These are phyloP conservation scores for Alternaria solani DNA, from an alignment of 2,329 filamentous ascomycete species.

Conservation along the genomic window DNA sequence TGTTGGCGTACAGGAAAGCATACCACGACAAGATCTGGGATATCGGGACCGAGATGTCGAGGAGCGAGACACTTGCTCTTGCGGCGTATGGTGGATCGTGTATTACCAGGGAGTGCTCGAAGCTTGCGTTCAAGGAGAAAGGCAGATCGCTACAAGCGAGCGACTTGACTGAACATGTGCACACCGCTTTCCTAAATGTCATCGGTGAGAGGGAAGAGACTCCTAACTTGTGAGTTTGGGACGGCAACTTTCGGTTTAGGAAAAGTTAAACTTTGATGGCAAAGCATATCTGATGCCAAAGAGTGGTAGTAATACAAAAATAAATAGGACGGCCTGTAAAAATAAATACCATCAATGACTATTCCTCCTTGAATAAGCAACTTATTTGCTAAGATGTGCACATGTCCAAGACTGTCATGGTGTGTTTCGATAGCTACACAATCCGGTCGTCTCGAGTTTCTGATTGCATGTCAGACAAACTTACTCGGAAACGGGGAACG, in stretches of 20 bases:
- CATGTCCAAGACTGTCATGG: background rate
- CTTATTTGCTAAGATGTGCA: background rate
- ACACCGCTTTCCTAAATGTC: constrained; percentile 78
- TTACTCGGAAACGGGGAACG: background rate
- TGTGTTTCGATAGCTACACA: background rate
- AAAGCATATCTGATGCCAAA: background rate
- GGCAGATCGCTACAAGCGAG: constrained; percentile 90
- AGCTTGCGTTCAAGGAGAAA: constrained; percentile 83
- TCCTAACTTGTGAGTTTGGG: constrained; percentile 30
- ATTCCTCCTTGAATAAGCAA: background rate
- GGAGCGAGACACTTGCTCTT: constrained; percentile 70
- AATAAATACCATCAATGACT: background rate
- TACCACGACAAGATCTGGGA: constrained; percentile 87
- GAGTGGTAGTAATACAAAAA: background rate
- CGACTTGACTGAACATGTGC: constrained; percentile 90
- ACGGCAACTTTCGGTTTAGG: background rate
- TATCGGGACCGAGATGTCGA: constrained; percentile 62
- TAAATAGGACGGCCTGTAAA: background rate
- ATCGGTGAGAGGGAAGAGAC: constrained; percentile 70
- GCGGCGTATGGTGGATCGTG: constrained; percentile 87
- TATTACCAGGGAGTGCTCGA: constrained; percentile 89
- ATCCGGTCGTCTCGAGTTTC: background rate
- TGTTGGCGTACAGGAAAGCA: constrained; percentile 86
- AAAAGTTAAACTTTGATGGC: background rate
- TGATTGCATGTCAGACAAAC: background rate